Percentiles rank a stretch among this genome's conserved stretches.
Evolutionary conservation across 2,329 filamentous ascomycete species (phyloP).

Genomic region (Emergomyces pasteurianus): DNA sequence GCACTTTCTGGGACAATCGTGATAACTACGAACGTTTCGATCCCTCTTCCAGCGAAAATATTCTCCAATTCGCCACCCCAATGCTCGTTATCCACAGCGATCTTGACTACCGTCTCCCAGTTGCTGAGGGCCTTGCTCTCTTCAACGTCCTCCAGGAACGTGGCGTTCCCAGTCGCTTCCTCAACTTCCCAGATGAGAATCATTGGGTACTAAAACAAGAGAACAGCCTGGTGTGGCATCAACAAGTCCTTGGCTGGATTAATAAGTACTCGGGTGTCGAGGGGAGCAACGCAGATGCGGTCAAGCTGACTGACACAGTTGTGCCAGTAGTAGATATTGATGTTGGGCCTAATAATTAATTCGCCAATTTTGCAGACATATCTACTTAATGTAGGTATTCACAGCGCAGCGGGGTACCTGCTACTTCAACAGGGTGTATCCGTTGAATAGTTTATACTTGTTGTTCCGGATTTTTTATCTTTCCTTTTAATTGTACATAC

Average conservation of each 20-base stretch:
- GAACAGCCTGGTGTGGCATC: constrained; percentile 82
- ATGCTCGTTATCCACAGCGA: constrained; percentile 77
- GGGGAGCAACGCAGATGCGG: constrained; percentile 17
- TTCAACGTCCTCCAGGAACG: constrained; percentile 71
- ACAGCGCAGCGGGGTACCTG: background rate
- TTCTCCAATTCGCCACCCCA: constrained; percentile 64
- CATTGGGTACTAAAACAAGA: constrained; percentile 73
- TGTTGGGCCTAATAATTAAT: constrained; percentile 1
- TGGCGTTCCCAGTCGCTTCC: constrained; percentile 60
- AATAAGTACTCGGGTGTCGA: constrained; percentile 38
- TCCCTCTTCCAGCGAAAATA: constrained; percentile 43
- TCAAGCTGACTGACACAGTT: constrained; percentile 23
- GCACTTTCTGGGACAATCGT: constrained; percentile 42
- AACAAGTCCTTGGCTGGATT: constrained; percentile 65
- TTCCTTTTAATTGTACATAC: background rate
- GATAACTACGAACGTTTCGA: constrained; percentile 59
- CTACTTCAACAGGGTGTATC: background rate
- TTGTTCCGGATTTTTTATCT: background rate
- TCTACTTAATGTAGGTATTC: background rate
- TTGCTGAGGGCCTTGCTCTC: constrained; percentile 65
- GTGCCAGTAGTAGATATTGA: constrained; percentile 20
- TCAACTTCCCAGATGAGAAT: constrained; percentile 67
- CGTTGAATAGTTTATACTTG: background rate
- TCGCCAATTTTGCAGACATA: background rate
- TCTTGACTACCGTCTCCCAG: constrained; percentile 71